A percentile compares a stretch with the other conserved stretches of the same genome.
These are phyloP conservation scores for Microbotryomycetes sp. DNA, from an alignment of 1,284 basidiomycete species.

Conservation along the genomic window DNA sequence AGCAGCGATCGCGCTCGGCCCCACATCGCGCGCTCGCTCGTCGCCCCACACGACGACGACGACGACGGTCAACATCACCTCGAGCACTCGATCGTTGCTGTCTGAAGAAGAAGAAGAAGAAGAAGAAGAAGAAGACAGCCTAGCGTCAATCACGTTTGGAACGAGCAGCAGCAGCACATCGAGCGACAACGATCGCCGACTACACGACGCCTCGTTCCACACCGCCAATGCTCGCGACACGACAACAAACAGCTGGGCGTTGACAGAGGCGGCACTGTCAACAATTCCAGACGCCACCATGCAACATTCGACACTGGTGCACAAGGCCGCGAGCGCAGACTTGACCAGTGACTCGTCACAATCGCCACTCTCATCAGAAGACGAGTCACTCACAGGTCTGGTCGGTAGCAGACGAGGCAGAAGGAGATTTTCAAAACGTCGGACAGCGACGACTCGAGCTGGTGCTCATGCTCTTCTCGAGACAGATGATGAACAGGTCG, in stretches of 20 bases:
- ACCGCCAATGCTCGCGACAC: too few species aligned
- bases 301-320: neutral
- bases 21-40: too few species aligned
- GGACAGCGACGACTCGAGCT: neutral
- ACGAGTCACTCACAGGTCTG: neutral
- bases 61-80: too few species aligned
- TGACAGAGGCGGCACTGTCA: conserved; percentile 8
- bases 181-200: neutral
- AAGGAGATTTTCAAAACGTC: neutral
- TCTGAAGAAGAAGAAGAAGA: neutral
- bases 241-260: neutral
- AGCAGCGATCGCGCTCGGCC: too few species aligned
- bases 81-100: neutral
- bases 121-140: neutral
- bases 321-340: neutral
- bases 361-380: neutral
- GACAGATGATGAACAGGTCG: too few species aligned
- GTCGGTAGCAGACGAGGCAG: neutral
- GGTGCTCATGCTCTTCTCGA: too few species aligned
- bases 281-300: conserved; percentile 1
- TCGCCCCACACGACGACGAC: too few species aligned
- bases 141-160: neutral
- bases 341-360: neutral
- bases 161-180: neutral
- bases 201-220: neutral